Evolutionary conservation across 331 rosid species (phyloP).

Genomic region (Malus hybrid): DNA sequence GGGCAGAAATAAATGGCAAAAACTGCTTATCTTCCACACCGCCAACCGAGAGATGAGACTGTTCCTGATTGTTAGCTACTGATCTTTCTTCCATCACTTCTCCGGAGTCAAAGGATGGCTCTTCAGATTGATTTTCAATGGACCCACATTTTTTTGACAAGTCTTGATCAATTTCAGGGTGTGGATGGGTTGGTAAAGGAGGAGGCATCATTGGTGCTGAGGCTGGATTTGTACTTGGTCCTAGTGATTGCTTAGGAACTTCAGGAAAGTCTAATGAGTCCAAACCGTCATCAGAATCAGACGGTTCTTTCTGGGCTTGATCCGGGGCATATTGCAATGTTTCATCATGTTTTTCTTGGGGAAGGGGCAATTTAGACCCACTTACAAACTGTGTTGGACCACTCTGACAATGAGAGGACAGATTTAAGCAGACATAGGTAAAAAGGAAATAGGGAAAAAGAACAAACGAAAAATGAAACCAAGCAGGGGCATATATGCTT

Average conservation of each 20-base stretch:
- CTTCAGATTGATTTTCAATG: constrained; percentile 19
- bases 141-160: constrained; percentile 26
- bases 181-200: constrained; percentile 25
- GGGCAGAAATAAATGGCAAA: constrained; percentile 78
- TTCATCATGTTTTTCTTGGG: constrained; percentile 59
- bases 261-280: constrained; percentile 78
- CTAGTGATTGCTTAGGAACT: constrained; percentile 58
- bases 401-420: constrained; percentile 42
- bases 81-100: constrained; percentile 25
- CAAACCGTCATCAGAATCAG: constrained; percentile 64
- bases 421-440: not conserved
- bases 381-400: constrained; percentile 60
- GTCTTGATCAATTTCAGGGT: constrained; percentile 32
- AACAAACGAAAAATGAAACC: constrained; percentile 1
- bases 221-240: constrained; percentile 33
- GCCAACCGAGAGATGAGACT: constrained; percentile 36
- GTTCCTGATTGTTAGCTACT: constrained; percentile 29
- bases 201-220: constrained; percentile 44
- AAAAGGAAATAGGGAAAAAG: constrained; percentile 1
- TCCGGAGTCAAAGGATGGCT: constrained; percentile 14
- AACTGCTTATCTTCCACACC: constrained; percentile 54
- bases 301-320: constrained; percentile 32
- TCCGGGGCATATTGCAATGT: constrained; percentile 24
- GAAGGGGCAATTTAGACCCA: constrained; percentile 67
- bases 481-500: constrained; percentile 14